Conservation (phyloP, 2,329 filamentous ascomycete species). For the Penicillium sp. region DNA sequence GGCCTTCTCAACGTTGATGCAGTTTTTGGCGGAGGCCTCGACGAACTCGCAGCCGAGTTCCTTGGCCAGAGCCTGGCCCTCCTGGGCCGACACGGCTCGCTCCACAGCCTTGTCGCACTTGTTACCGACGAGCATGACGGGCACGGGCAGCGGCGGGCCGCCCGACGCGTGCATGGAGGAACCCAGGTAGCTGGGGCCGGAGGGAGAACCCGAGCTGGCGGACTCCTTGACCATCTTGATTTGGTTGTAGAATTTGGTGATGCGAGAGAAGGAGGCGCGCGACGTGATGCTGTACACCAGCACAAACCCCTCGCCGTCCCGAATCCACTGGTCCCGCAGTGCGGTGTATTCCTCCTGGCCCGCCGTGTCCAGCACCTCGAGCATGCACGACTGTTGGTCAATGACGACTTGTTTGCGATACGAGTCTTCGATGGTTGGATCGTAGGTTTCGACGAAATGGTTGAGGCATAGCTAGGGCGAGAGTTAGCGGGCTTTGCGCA, state of each 20-base stretch:
- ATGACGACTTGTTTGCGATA: slow-evolving; percentile 75
- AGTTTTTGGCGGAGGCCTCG: slow-evolving; percentile 95
- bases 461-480: slow-evolving; percentile 78
- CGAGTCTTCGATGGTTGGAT: slow-evolving; percentile 66
- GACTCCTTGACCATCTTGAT: slow-evolving; percentile 98
- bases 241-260: slow-evolving; percentile 93
- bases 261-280: slow-evolving; percentile 88
- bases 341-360: slow-evolving; percentile 99
- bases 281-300: slow-evolving; percentile 98
- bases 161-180: slow-evolving; percentile 50
- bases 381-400: slow-evolving; percentile 92
- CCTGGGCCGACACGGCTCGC: slow-evolving; percentile 92
- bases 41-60: slow-evolving; percentile 95
- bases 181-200: slow-evolving; percentile 48
- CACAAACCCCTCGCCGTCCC: slow-evolving; percentile 95
- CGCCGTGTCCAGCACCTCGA: slow-evolving; percentile 94
- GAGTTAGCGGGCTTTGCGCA: slow-evolving; percentile 5
- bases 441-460: slow-evolving; percentile 93
- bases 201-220: slow-evolving; percentile 53
- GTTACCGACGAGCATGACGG: slow-evolving; percentile 98
- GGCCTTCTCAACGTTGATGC: slow-evolving; percentile 96
- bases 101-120: slow-evolving; percentile 97
- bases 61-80: slow-evolving; percentile 85
- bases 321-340: slow-evolving; percentile 94
- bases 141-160: slow-evolving; percentile 63